Base-by-base conservation (phyloP, 495 filamentous ascomycete genomes). In the Xylaria grammica region DNA sequence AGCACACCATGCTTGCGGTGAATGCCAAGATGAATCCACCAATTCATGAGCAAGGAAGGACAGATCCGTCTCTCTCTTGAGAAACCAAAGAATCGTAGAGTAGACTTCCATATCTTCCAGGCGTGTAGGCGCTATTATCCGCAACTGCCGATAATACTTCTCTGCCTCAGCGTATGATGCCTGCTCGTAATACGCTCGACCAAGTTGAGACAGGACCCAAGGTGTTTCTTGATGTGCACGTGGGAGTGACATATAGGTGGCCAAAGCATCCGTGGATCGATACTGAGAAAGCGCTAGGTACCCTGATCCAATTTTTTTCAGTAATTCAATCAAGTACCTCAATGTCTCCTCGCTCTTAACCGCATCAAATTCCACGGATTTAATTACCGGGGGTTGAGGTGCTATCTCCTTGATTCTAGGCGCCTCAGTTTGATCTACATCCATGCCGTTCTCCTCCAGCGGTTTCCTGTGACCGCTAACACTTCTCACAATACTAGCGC, bases 71-170 rank as follows among this genome's bases (percentile, higher is more conserved):
- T 97, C 95, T 67, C 89, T 90, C 73, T 96, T 95, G 65, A 97
- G 80, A 73, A 96, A 92, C 95, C 95, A 99, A 8, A 99, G 86
- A n/a, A 94, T 87, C 13, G 96, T 98, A 3, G 94, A 97, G 75
- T 95, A 99, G 22, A 97, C 88, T 70, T 99, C 95, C 94, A 97
- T 97, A 70, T 97, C 94, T 67, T 94, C 90, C 50, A 93, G 81
- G 20, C 90, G 86, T 4, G 91, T 89, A 7, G 93, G 93, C 26
- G 90, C 87, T 50, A 94, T 79, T 40, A 86, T 81, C 62, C 90
- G 89, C 34, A 97, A 84, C 46, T 89, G 85, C 42, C 86, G 78
- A 75, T 96, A 99, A 67, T 87, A 87, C 68, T 90, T 92, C 69
- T 96, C 94, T 5, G 95, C 92, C 51, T 96, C 91, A 1, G 80